phyloP scores from a whole-genome alignment of 225 moss, liverwort and hornwort genomes.

The Climacium dendroides region DNA sequence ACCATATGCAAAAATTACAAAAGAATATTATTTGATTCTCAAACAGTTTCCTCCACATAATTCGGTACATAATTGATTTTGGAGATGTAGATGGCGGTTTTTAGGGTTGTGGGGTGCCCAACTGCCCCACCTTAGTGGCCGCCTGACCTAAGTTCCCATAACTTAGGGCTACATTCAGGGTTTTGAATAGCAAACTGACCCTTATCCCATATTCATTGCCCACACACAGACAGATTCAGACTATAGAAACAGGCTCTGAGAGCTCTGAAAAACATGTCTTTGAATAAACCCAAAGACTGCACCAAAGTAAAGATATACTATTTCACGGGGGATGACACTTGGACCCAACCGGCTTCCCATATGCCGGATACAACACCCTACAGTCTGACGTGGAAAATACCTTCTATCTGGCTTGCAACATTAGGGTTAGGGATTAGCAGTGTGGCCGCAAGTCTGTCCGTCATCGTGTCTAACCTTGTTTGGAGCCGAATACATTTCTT shows the following conservation, averaged over 20 bases:
- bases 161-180: neutral
- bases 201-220: neutral
- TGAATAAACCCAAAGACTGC: conserved; percentile 41
- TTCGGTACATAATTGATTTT: too few species aligned
- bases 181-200: too few species aligned
- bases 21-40: too few species aligned
- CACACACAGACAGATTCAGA: too few species aligned
- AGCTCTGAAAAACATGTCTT: rapidly evolving
- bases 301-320: conserved; percentile 32
- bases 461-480: rapidly evolving
- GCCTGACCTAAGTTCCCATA: too few species aligned
- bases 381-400: conserved; percentile 13
- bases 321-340: conserved; percentile 32
- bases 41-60: too few species aligned
- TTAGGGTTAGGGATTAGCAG: neutral
- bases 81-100: too few species aligned
- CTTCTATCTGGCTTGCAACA: rapidly evolving
- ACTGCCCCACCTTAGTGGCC: too few species aligned
- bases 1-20: too few species aligned
- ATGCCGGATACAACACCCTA: conserved; percentile 13
- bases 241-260: neutral
- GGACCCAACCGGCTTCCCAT: conserved; percentile 24
- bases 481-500: rapidly evolving
- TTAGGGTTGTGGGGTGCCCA: too few species aligned
- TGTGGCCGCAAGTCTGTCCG: rapidly evolving